Percentiles rank a stretch among this genome's conserved stretches.
phyloP scores from a whole-genome alignment of 345 rosid genomes.

The Fremontodendron californicum region DNA sequence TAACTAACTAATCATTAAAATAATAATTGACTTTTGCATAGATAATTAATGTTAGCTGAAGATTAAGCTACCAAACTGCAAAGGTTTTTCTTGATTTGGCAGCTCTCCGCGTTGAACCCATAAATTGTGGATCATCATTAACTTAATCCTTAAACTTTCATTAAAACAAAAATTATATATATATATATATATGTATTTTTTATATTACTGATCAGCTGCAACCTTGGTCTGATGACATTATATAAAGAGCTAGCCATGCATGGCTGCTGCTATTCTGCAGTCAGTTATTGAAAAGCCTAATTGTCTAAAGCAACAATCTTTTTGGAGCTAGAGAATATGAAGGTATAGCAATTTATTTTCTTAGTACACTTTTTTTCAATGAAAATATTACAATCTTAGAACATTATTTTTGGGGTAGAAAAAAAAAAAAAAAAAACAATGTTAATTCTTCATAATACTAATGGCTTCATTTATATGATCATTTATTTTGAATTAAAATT shows the following conservation, averaged over 20 bases:
- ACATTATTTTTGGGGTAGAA: neutral
- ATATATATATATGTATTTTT: neutral
- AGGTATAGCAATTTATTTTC: neutral
- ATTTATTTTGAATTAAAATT: neutral
- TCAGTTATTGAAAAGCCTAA: neutral
- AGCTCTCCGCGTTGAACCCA: constrained; percentile 13
- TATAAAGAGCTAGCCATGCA: neutral
- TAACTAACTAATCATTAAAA: no score
- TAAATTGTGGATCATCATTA: constrained; percentile 9
- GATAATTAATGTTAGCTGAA: neutral
- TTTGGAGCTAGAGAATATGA: constrained; percentile 15
- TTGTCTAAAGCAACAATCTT: neutral
- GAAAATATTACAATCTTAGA: neutral
- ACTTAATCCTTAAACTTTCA: neutral
- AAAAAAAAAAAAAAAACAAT: no score
- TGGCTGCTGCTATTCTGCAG: neutral
- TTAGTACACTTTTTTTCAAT: neutral
- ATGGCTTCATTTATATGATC: neutral
- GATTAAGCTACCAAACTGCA: no score
- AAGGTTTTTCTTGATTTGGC: neutral
- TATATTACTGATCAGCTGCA: neutral
- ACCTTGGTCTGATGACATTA: neutral
- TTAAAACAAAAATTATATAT: neutral
- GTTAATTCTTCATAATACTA: neutral
- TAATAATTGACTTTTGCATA: no score